Base-by-base conservation (phyloP, 2,329 filamentous ascomycete genomes). In the Lomentospora prolificans region DNA sequence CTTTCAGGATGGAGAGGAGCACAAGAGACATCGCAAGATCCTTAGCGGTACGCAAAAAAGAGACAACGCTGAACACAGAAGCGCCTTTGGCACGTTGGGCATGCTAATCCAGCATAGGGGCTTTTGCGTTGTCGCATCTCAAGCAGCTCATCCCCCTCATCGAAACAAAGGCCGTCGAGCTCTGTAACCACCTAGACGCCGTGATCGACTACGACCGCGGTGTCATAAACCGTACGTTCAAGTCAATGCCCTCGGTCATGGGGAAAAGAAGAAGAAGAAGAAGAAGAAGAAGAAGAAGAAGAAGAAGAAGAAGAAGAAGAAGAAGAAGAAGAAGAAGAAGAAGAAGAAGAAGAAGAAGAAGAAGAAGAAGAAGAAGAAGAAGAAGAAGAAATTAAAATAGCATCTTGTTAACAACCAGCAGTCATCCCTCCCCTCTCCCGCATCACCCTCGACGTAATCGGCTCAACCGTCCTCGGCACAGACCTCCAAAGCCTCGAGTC, bases 361-460 rank as follows among this genome's bases (percentile, higher is more conserved):
- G n/a, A n/a, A n/a, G n/a, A n/a, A n/a, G n/a, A n/a, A n/a, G n/a
- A n/a, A n/a, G n/a, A n/a, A n/a, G n/a, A n/a, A n/a, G n/a, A n/a
- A n/a, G n/a, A n/a, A n/a, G n/a, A n/a, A n/a, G n/a, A n/a, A n/a
- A n/a, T n/a, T n/a, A n/a, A n/a, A n/a, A n/a, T n/a, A n/a, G n/a
- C n/a, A n/a, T n/a, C n/a, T n/a, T n/a, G n/a, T n/a, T n/a, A n/a
- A n/a, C n/a, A n/a, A n/a, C n/a, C n/a, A n/a, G n/a, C 17, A 56
- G 54, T 66, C 2, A 60, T 64, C 41, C 62, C 61, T n/a, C 60
- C 62, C 5, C 63, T 68, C 48, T 68, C 66, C 12, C 61, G 65
- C 50, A 58, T 65, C 14, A 66, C 68, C 0, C 57, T 72, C 6
- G 69, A 72, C n/a, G 65, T 72, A 6, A 68, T 72, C 8, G 67